Evolutionary conservation across 306 rosid species (phyloP), one percentile per base, ranked within the genome.

Genomic region (Fragaria nilgerrensis): DNA sequence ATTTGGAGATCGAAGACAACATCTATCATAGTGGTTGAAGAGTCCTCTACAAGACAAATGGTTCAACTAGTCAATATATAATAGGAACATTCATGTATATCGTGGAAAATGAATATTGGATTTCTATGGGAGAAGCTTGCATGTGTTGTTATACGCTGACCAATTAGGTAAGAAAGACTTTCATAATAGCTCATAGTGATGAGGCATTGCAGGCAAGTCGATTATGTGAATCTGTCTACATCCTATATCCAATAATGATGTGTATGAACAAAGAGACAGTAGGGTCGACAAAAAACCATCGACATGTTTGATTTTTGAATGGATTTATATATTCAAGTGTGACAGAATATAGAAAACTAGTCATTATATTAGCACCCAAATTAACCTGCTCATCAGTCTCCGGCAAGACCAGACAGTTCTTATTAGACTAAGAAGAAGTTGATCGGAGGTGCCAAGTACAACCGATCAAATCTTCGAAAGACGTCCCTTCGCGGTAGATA

Each of bases 21-120:
- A 61, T 80, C 78, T 39, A 49, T 67, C 84, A 11, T 5, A 56
- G 56, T 39, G 4, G 79, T 76, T 76, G 74, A 56, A 15, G 45
- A 50, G 27, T 56, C 62, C 4, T 19, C 29, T 56, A 56, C 27
- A n/a, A 20, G 29, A 17, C 56, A 50, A 17, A 50, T 17, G 22
- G 9, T 50, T n/a, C 56, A 17, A n/a, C 56, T 49, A 49, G 55
- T 16, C 16, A 14, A 49, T 16, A 50, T 50, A 50, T 50, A 5
- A 17, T 50, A 50, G 10, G n/a, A 36, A 36, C 5, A 5, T 17
- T 0, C 22, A 50, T 17, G 8, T 17, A 19, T 50, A 1, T 50
- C 56, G 9, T 44, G 48, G 48, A 44, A 44, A 50, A 50, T 50
- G 22, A 50, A 1, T 50, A 50, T 50, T 50, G 56, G 56, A 50